A percentile compares a stretch with the other conserved stretches of the same genome.
Conservation (phyloP, 129 eudicot species). For the Ambrosia trifida region DNA sequence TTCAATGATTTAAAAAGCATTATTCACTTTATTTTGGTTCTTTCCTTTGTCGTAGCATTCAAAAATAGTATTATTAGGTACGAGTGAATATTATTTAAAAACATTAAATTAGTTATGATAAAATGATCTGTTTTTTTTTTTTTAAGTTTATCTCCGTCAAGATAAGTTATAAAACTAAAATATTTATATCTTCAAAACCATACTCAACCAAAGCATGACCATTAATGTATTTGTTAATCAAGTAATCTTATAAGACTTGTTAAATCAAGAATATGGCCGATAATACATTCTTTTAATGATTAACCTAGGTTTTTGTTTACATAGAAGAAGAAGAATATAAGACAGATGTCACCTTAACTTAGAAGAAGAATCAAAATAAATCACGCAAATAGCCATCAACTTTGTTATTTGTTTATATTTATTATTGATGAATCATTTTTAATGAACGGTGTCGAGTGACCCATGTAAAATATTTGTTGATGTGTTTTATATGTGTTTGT, state of each 20-base stretch:
- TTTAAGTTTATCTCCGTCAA: not conserved
- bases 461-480: too few relatives aligned
- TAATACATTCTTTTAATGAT: not conserved
- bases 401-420: too few relatives aligned
- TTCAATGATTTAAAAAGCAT: slow-evolving; percentile 14
- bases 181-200: not conserved
- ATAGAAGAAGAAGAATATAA: not conserved
- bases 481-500: too few relatives aligned
- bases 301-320: not conserved
- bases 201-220: not conserved
- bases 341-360: too few relatives aligned
- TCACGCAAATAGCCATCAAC: too few relatives aligned
- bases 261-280: not conserved
- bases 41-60: slow-evolving; percentile 18
- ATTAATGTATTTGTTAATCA: not conserved
- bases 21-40: slow-evolving; percentile 18
- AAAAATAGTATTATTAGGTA: slow-evolving; percentile 7
- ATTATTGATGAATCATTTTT: too few relatives aligned
- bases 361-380: too few relatives aligned
- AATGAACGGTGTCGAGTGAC: too few relatives aligned
- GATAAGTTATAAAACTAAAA: not conserved
- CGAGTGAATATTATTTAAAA: not conserved
- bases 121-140: not conserved
- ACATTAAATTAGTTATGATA: not conserved
- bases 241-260: not conserved